A percentile compares a stretch with the other conserved stretches of the same genome.
Evolutionary conservation across 371 early-diverging fungal genomes (phyloP).

Genomic region (Saksenaea oblongispora): DNA sequence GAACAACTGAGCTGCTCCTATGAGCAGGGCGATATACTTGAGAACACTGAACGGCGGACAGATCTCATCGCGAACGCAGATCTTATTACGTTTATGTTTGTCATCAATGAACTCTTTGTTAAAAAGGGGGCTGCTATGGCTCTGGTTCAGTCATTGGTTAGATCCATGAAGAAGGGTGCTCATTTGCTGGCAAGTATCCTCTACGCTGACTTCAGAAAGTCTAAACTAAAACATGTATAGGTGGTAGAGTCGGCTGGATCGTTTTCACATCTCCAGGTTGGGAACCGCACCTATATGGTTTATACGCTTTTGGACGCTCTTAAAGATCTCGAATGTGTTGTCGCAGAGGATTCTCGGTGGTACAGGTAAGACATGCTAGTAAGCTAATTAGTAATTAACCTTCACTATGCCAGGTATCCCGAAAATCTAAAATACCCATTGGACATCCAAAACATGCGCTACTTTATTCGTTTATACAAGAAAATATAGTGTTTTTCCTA

Average conservation of each 20-base stretch:
- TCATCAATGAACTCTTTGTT: slow-evolving; percentile 88
- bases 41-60: slow-evolving; percentile 27
- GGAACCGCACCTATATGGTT: slow-evolving; percentile 80
- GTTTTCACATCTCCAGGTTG: slow-evolving; percentile 84
- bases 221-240: slow-evolving; percentile 23
- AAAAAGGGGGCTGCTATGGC: slow-evolving; percentile 76
- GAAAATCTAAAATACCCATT: slow-evolving; percentile 72
- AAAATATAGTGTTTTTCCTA: too few relatives aligned
- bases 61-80: slow-evolving; percentile 56
- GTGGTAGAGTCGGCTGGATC: slow-evolving; percentile 94
- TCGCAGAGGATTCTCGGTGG: slow-evolving; percentile 79
- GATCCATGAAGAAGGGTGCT: slow-evolving; percentile 66
- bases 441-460: slow-evolving; percentile 29
- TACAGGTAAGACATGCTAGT: slow-evolving; percentile 60
- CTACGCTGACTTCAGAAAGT: neutral
- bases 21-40: slow-evolving; percentile 51
- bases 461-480: too few relatives aligned
- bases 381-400: neutral
- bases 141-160: slow-evolving; percentile 70
- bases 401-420: slow-evolving; percentile 40
- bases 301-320: slow-evolving; percentile 86
- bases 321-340: slow-evolving; percentile 66
- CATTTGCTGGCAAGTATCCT: slow-evolving; percentile 65
- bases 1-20: slow-evolving; percentile 37
- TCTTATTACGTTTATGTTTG: slow-evolving; percentile 87